Conservation (phyloP, 2,329 filamentous ascomycete species). For the Beauveria rudraprayagi region DNA sequence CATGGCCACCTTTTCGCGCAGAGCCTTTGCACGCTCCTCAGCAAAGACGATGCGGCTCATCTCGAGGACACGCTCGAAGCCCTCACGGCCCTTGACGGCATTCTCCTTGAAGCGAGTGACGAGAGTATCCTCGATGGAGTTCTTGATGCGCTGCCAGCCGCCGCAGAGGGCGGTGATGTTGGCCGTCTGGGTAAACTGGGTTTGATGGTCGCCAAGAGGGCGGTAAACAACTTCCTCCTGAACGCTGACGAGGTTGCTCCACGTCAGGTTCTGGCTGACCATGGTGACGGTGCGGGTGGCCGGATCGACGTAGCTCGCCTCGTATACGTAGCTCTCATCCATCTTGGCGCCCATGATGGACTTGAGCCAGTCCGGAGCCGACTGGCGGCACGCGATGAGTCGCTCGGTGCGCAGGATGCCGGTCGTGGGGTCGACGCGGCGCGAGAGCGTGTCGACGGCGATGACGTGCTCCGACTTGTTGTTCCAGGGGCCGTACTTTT, state of each 20-base stretch:
- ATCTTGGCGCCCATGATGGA: slow-evolving; percentile 64
- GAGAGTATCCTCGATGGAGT: slow-evolving; percentile 87
- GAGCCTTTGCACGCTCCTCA: slow-evolving; percentile 64
- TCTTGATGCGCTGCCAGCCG: slow-evolving; percentile 95
- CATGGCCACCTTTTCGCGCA: slow-evolving; percentile 2
- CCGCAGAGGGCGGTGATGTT: slow-evolving; percentile 91
- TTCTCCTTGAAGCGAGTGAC: slow-evolving; percentile 89
- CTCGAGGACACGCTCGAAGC: slow-evolving; percentile 88
- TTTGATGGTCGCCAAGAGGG: slow-evolving; percentile 52
- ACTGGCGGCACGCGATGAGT: slow-evolving; percentile 54
- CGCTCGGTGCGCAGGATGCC: slow-evolving; percentile 55
- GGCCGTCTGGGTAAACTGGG: slow-evolving; percentile 81
- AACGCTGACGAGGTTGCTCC: slow-evolving; percentile 80
- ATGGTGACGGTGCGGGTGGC: slow-evolving; percentile 80
- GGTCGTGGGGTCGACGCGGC: slow-evolving; percentile 48
- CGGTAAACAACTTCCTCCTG: slow-evolving; percentile 88
- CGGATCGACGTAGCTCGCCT: slow-evolving; percentile 92
- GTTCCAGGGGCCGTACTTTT: slow-evolving; percentile 98
- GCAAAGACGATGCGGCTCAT: slow-evolving; percentile 89
- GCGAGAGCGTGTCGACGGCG: slow-evolving; percentile 85
- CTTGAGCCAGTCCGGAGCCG: slow-evolving; percentile 71
- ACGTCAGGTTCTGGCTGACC: slow-evolving; percentile 92
- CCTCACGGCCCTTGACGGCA: slow-evolving; percentile 80
- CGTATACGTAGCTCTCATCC: slow-evolving; percentile 83
- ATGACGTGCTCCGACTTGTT: slow-evolving; percentile 96